Evolutionary conservation across 257 asterid genomes (phyloP).

Genomic region (Echium plantagineum): DNA sequence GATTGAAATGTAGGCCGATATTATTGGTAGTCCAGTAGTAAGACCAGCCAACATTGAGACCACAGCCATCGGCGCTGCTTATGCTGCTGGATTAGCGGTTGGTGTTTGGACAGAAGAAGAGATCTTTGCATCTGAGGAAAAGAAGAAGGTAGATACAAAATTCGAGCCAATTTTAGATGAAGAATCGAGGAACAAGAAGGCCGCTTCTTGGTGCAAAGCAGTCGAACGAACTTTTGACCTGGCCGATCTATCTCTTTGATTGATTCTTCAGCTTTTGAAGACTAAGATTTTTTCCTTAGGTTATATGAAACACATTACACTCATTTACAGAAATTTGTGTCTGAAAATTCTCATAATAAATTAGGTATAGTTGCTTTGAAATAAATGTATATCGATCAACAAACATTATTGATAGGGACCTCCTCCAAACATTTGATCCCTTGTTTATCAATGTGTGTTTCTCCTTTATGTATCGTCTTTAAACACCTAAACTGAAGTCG

Average conservation of each 20-base stretch:
- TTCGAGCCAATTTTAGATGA: conserved; percentile 45
- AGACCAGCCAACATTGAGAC: conserved; percentile 89
- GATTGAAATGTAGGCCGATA: conserved; percentile 12
- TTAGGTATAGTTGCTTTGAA: background rate
- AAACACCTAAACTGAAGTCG: too few species aligned
- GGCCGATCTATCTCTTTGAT: conserved; percentile 61
- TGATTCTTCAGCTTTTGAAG: background rate
- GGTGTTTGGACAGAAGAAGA: conserved; percentile 69
- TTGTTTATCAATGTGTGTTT: too few species aligned
- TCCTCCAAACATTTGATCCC: too few species aligned
- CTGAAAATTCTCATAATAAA: background rate
- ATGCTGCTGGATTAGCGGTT: conserved; percentile 87
- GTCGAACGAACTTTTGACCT: conserved; percentile 65
- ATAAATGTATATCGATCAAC: too few species aligned
- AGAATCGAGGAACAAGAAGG: conserved; percentile 58
- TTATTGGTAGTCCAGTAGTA: conserved; percentile 68
- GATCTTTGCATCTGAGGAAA: conserved; percentile 50
- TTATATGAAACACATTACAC: background rate
- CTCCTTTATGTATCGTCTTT: too few species aligned
- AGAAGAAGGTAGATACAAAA: conserved; percentile 34
- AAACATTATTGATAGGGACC: too few species aligned
- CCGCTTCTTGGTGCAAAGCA: conserved; percentile 88
- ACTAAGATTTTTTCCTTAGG: too few species aligned
- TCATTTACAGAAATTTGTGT: background rate
- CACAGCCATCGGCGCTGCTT: conserved; percentile 95